Evolutionary conservation across 257 asterid species (phyloP).

Genomic region (Salvia hispanica): DNA sequence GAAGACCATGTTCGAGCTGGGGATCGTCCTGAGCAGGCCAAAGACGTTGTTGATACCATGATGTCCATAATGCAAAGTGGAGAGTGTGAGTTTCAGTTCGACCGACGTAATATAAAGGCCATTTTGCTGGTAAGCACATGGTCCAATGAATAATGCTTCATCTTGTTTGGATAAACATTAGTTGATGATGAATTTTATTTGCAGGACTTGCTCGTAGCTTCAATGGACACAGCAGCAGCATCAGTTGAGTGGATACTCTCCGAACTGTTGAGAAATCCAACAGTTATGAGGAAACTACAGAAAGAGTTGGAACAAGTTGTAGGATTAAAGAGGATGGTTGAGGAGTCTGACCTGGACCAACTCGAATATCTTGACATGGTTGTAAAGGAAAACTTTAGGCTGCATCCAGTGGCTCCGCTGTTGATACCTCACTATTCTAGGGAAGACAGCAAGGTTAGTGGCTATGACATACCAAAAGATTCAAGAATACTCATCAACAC

Average conservation of each 20-base stretch:
- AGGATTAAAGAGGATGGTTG: conserved; percentile 50
- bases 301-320: conserved; percentile 47
- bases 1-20: no score
- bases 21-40: no score
- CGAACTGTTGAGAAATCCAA: conserved; percentile 48
- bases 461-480: conserved; percentile 45
- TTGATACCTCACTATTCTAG: conserved; percentile 50
- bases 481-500: conserved; percentile 47
- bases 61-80: no score
- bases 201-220: no score
- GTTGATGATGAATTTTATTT: no score
- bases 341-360: conserved; percentile 53
- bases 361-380: conserved; percentile 51
- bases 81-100: no score
- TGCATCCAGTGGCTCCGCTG: conserved; percentile 56
- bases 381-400: conserved; percentile 51
- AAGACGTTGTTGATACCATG: no score
- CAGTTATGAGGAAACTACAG: conserved; percentile 44
- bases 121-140: no score
- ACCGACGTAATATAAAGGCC: no score
- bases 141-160: no score
- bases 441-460: conserved; percentile 43
- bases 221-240: conserved; percentile 56
- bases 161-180: no score
- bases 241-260: conserved; percentile 57